Evolutionary conservation across 495 filamentous ascomycete genomes (phyloP), one percentile per base, ranked within the genome.

Genomic region (Sporormia fimetaria): DNA sequence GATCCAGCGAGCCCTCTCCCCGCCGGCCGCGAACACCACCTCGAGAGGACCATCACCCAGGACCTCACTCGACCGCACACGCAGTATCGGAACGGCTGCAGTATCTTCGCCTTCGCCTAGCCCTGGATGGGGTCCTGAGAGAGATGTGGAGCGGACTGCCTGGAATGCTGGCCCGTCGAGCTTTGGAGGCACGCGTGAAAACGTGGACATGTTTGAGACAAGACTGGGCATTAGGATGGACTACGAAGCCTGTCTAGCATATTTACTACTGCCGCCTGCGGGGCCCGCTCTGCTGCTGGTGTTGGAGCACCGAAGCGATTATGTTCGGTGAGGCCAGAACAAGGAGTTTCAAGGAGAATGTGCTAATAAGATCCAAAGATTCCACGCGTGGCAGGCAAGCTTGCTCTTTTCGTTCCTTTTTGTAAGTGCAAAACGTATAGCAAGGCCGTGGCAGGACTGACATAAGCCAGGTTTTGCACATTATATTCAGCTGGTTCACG

Each of bases 331-430:
- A 23, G 54, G 42, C 31, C 23, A 25, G 12, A 1, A 18, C 7
- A 5, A 37, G 17, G 25, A 31, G 27, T 6, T 5, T 5, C 14
- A 9, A 21, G 37, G 12, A 30, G 5, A 11, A 22, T 9, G 23
- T 23, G 8, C 28, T 39, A 3, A 37, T 15, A 20, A 23, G 22
- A n/a, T 26, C 6, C 17, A 40, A 52, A 92, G 86, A 51, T 94
- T 94, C 47, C 90, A 98, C 61, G 90, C 87, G 6, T 95, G 90
- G 88, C 88, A 96, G 63, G 83, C 78, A 3, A 80, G 80, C 44
- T 70, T 96, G 60, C 61, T 95, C 11, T 98, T 95, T 60, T 77
- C 82, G 14, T 74, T 71, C 41, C 58, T 98, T 32, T 92, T 94
- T 58, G 76, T 88, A 59, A 52, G 71, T 66, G 5, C 3, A 8